phyloP scores from a whole-genome alignment of 2,329 filamentous ascomycete species.

The Fusarium domesticum region DNA sequence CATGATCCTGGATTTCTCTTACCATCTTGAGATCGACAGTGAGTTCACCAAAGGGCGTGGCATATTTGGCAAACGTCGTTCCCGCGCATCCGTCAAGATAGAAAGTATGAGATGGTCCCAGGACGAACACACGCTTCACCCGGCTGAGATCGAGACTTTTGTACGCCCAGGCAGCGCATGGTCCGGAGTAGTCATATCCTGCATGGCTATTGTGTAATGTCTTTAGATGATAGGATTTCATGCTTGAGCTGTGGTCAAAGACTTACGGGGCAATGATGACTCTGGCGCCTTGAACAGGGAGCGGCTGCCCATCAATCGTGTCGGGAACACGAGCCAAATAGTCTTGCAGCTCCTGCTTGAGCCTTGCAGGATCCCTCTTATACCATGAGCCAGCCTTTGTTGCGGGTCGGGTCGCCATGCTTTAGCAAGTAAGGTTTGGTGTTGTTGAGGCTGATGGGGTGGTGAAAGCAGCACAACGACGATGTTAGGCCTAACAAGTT shows the following conservation, averaged over 20 bases:
- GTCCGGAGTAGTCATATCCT: conserved; percentile 88
- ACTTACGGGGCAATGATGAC: conserved; percentile 91
- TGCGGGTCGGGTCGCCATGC: conserved; percentile 45
- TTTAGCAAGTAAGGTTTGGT: background rate
- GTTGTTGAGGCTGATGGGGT: background rate
- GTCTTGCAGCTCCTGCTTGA: conserved; percentile 67
- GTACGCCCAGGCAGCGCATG: conserved; percentile 92
- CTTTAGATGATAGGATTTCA: conserved; percentile 1
- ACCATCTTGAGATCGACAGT: conserved; percentile 59
- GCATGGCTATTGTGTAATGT: conserved; percentile 64
- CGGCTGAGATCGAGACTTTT: conserved; percentile 78
- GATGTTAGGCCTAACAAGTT: too few species aligned
- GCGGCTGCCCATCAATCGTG: conserved; percentile 51
- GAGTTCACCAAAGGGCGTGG: conserved; percentile 71
- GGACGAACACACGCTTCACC: conserved; percentile 83
- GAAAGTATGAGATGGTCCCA: conserved; percentile 89
- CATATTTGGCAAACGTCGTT: conserved; percentile 67
- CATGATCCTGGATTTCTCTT: conserved; percentile 43
- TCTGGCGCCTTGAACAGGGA: conserved; percentile 73
- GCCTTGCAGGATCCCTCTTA: conserved; percentile 53
- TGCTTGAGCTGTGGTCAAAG: background rate
- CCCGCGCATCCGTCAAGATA: conserved; percentile 76
- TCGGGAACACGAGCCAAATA: conserved; percentile 72
- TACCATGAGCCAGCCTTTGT: conserved; percentile 92
- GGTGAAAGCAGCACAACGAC: background rate